phyloP scores from a whole-genome alignment of 2,329 filamentous ascomycete genomes.

The Aspergillus thermomutatus region DNA sequence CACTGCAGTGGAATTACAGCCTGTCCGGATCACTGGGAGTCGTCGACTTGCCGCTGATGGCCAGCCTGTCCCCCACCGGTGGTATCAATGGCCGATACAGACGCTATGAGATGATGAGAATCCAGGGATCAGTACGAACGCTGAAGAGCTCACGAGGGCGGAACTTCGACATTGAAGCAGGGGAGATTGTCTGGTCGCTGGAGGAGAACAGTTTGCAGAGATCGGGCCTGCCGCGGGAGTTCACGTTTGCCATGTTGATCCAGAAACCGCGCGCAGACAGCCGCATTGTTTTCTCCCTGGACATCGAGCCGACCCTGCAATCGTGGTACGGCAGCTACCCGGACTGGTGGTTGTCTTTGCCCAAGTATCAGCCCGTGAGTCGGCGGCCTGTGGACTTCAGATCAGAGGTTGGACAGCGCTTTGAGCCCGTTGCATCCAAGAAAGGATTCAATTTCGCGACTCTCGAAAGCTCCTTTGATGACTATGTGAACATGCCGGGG shows the following conservation, averaged over 20 bases:
- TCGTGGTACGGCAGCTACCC: constrained; percentile 43
- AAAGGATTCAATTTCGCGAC: constrained; percentile 47
- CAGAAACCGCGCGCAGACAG: constrained; percentile 43
- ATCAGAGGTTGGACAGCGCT: constrained; percentile 43
- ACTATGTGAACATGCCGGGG: constrained; percentile 46
- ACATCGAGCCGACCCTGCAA: constrained; percentile 43
- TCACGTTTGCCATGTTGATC: constrained; percentile 50
- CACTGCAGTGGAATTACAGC: constrained; percentile 48
- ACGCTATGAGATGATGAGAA: constrained; percentile 50
- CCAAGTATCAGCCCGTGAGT: constrained; percentile 37
- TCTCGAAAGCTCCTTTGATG: constrained; percentile 40
- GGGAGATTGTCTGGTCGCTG: constrained; percentile 49
- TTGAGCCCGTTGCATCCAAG: constrained; percentile 32
- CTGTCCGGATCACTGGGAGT: constrained; percentile 47
- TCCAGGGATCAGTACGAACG: constrained; percentile 47
- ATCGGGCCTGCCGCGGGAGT: constrained; percentile 49
- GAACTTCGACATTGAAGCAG: constrained; percentile 42
- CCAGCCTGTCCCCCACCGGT: constrained; percentile 42
- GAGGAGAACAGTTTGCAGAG: constrained; percentile 49
- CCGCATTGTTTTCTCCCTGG: constrained; percentile 37
- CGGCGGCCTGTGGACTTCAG: constrained; percentile 40
- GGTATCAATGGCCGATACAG: constrained; percentile 42
- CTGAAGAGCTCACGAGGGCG: constrained; percentile 33
- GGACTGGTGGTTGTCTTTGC: constrained; percentile 35
- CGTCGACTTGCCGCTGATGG: constrained; percentile 42